Conservation (phyloP, 495 filamentous ascomycete genomes). For the Clohesyomyces aquaticus region DNA sequence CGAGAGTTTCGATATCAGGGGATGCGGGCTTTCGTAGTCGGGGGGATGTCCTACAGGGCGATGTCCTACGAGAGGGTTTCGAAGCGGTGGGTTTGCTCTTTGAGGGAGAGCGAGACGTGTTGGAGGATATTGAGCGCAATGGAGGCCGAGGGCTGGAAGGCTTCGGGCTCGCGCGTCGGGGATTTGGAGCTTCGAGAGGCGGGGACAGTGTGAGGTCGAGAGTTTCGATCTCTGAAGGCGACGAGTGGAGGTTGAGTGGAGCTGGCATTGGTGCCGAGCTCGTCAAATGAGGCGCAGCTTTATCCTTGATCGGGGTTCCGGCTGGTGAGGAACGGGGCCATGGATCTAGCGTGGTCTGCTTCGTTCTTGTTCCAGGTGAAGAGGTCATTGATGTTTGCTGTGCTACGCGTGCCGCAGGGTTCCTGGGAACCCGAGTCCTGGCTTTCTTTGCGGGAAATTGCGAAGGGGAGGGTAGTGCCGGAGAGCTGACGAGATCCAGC, state of each 20-base stretch:
- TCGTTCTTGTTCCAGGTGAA: slow-evolving; percentile 9
- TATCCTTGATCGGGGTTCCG: slow-evolving; percentile 24
- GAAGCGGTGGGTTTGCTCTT: background rate
- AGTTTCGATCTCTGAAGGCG: slow-evolving; percentile 10
- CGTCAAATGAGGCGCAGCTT: background rate
- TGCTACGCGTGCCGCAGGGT: background rate
- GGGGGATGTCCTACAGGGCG: background rate
- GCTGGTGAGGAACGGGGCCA: slow-evolving; percentile 12
- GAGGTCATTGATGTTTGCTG: slow-evolving; percentile 8
- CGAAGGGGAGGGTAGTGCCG: slow-evolving; percentile 18
- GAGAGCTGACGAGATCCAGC: slow-evolving; percentile 25
- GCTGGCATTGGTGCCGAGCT: slow-evolving; percentile 1
- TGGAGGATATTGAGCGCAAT: slow-evolving; percentile 34
- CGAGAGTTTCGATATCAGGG: slow-evolving; percentile 21
- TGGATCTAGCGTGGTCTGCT: slow-evolving; percentile 23
- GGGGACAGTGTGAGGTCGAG: slow-evolving; percentile 39
- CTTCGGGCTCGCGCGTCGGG: slow-evolving; percentile 4
- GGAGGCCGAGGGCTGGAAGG: slow-evolving; percentile 10
- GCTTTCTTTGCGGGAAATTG: slow-evolving; percentile 29
- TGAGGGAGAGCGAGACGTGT: slow-evolving; percentile 24
- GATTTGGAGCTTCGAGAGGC: slow-evolving; percentile 17
- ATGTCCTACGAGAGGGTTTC: background rate
- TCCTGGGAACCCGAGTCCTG: slow-evolving; percentile 6
- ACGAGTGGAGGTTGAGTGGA: background rate
- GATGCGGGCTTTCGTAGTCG: background rate